A percentile compares a stretch with the other conserved stretches of the same genome.
Conservation (phyloP, 352 stramenopile species). For the Phytophthora lateralis region DNA sequence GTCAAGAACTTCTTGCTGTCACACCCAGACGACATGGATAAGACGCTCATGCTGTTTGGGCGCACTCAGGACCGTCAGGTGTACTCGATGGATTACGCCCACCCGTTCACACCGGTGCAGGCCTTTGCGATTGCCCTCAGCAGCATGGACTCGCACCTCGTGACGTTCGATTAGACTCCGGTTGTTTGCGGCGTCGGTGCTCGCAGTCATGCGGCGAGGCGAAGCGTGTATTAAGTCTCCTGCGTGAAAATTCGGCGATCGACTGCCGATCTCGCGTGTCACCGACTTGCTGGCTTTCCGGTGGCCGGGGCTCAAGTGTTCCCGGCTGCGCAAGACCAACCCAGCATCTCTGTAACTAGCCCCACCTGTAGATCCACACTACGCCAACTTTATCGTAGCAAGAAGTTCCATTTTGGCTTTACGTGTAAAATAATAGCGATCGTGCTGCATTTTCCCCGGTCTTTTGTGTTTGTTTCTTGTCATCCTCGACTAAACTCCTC, state of each 20-base stretch:
- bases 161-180: conserved; percentile 78
- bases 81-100: conserved; percentile 89
- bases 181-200: conserved; percentile 16
- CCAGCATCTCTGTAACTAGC: conserved; percentile 33
- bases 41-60: conserved; percentile 87
- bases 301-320: conserved; percentile 1
- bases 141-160: conserved; percentile 88
- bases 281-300: conserved; percentile 19
- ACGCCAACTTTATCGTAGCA: conserved; percentile 40
- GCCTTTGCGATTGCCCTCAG: conserved; percentile 89
- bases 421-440: conserved; percentile 48
- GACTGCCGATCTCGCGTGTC: conserved; percentile 24
- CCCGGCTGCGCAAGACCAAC: conserved; percentile 2
- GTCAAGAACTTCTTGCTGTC: conserved; percentile 91
- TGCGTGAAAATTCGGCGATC: conserved; percentile 28
- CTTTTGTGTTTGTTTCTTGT: background rate
- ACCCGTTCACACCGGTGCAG: conserved; percentile 85
- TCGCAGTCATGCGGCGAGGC: conserved; percentile 22
- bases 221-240: conserved; percentile 45
- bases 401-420: conserved; percentile 46
- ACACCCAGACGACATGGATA: conserved; percentile 86
- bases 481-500: background rate
- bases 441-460: conserved; percentile 27
- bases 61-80: conserved; percentile 87
- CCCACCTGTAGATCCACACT: conserved; percentile 36